Evolutionary conservation across 169 alveolate species (phyloP).

Genomic region (Besnoitia besnoiti): DNA sequence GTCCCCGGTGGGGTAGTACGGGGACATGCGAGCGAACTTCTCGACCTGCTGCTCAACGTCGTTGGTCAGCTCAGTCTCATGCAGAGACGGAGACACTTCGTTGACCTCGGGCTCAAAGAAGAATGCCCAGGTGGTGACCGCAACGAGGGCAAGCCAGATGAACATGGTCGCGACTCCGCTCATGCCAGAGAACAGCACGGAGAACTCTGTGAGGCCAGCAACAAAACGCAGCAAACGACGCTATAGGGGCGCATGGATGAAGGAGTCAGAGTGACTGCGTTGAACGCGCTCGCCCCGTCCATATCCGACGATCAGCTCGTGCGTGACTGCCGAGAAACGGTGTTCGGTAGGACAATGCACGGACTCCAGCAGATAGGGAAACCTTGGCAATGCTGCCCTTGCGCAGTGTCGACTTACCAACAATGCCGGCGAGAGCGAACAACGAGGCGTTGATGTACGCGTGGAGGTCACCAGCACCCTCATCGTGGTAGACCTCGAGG

Average conservation of each 20-base stretch:
- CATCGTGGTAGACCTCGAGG: conserved; percentile 92
- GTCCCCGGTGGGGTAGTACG: conserved; percentile 64
- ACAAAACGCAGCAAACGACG: not conserved
- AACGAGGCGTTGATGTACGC: conserved; percentile 90
- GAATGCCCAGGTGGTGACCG: conserved; percentile 89
- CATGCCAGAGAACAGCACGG: conserved; percentile 77
- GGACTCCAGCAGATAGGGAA: too few relatives aligned
- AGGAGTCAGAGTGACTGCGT: too few relatives aligned
- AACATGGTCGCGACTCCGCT: conserved; percentile 77
- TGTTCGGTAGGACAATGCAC: too few relatives aligned
- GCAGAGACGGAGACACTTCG: conserved; percentile 91
- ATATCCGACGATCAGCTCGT: too few relatives aligned
- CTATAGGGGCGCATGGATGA: not conserved
- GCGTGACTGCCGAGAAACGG: too few relatives aligned
- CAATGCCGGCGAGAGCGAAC: conserved; percentile 83
- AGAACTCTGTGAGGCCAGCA: conserved; percentile 78
- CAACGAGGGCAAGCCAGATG: conserved; percentile 85
- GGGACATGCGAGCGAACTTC: conserved; percentile 84
- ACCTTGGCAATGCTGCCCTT: too few relatives aligned
- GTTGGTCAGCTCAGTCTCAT: conserved; percentile 91
- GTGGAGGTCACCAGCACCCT: conserved; percentile 92
- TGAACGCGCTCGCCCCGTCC: too few relatives aligned
- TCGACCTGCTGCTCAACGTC: conserved; percentile 94
- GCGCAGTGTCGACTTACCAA: conserved; percentile 73
- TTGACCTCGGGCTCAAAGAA: conserved; percentile 92